A percentile compares a stretch with the other conserved stretches of the same genome.
These are phyloP conservation scores for Chlamydomonas asymmetrica DNA, from an alignment of 139 green algal genomes.

Conservation along the genomic window DNA sequence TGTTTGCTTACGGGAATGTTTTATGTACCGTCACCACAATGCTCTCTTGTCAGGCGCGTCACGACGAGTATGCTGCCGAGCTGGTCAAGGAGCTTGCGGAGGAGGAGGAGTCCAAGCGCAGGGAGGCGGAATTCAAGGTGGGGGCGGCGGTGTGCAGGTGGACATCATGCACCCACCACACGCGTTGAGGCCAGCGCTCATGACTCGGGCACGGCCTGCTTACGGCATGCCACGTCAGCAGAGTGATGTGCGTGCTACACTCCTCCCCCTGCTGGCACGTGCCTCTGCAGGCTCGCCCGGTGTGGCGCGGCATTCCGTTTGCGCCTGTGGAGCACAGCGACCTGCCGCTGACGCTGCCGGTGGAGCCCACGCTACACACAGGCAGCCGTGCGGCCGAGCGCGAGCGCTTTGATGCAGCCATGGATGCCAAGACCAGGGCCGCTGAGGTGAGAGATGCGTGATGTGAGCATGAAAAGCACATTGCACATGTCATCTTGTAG, in stretches of 20 bases:
- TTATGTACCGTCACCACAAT: not conserved
- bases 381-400: constrained; percentile 35
- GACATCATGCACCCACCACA: not conserved
- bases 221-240: not conserved
- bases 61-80: constrained; percentile 29
- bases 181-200: too few species aligned
- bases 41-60: constrained; percentile 9
- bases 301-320: constrained; percentile 41
- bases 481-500: not conserved
- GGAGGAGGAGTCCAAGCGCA: constrained; percentile 42
- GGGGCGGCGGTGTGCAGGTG: not conserved
- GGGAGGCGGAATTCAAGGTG: constrained; percentile 64
- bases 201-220: too few species aligned
- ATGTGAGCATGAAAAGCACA: not conserved
- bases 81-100: constrained; percentile 23
- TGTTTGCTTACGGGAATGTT: not conserved
- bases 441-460: constrained; percentile 28
- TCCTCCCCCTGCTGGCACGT: not conserved
- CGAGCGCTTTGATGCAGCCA: constrained; percentile 41
- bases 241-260: not conserved
- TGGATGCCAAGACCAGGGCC: constrained; percentile 35
- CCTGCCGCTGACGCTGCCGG: constrained; percentile 45
- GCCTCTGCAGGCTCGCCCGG: constrained; percentile 40
- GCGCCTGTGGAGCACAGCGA: constrained; percentile 17
- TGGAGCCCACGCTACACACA: constrained; percentile 41